Percentiles rank a stretch among this genome's conserved stretches.
phyloP scores from a whole-genome alignment of 2,329 filamentous ascomycete species.

The Coleophoma cylindrospora region DNA sequence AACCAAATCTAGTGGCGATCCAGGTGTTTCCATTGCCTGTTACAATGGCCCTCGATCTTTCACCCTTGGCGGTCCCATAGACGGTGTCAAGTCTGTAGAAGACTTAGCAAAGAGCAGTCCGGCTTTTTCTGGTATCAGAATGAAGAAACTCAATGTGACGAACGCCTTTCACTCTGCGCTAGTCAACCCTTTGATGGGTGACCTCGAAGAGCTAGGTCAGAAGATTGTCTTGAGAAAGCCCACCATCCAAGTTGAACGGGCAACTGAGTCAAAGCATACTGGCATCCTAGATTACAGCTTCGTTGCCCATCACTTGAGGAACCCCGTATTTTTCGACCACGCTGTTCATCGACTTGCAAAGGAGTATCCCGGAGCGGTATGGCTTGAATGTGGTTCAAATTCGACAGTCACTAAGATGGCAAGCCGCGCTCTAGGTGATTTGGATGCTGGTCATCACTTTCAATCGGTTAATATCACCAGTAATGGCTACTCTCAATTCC shows the following conservation, averaged over 20 bases:
- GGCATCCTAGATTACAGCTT: too few species aligned
- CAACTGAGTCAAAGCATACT: too few species aligned
- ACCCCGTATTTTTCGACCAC: constrained; percentile 20
- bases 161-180: constrained; percentile 3
- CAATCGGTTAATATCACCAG: too few species aligned
- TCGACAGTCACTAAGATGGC: too few species aligned
- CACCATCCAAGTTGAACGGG: constrained; percentile 4
- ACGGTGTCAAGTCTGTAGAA: background rate
- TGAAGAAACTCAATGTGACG: background rate
- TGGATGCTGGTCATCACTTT: too few species aligned
- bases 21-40: background rate
- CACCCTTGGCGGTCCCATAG: background rate
- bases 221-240: background rate
- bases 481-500: too few species aligned
- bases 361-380: too few species aligned
- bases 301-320: constrained; percentile 16
- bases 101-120: background rate
- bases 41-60: background rate
- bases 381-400: too few species aligned
- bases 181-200: constrained; percentile 1
- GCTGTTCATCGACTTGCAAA: constrained; percentile 19
- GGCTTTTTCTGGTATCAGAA: too few species aligned
- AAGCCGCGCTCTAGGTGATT: too few species aligned
- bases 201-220: background rate
- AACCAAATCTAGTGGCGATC: background rate